Conservation (phyloP, 495 filamentous ascomycete species). For the Hypoxylon fuscum region DNA sequence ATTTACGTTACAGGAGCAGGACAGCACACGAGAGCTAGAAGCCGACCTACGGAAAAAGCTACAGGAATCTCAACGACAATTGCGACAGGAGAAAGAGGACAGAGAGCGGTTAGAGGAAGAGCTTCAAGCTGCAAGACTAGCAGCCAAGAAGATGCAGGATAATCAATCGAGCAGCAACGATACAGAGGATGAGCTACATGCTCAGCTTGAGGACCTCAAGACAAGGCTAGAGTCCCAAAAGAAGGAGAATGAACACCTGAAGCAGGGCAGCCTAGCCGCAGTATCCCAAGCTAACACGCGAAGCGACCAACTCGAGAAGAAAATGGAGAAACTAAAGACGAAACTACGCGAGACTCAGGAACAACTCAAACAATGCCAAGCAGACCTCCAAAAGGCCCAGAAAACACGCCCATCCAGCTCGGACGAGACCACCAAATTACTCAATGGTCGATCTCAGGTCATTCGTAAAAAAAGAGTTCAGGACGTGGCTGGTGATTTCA, state of each 20-base stretch:
- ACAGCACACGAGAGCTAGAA: conserved; percentile 39
- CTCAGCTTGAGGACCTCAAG: conserved; percentile 46
- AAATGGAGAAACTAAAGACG: conserved; percentile 69
- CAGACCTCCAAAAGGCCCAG: conserved; percentile 53
- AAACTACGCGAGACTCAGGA: conserved; percentile 74
- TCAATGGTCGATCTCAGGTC: conserved; percentile 39
- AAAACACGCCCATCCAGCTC: conserved; percentile 34
- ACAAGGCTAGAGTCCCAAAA: conserved; percentile 53
- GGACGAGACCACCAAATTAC: conserved; percentile 49
- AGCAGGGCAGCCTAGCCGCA: conserved; percentile 47
- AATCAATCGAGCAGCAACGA: conserved; percentile 11
- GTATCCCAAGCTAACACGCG: conserved; percentile 62
- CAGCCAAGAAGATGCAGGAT: conserved; percentile 52
- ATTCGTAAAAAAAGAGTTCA: conserved; percentile 46
- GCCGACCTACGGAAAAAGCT: conserved; percentile 45
- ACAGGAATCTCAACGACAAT: conserved; percentile 39
- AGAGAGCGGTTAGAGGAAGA: conserved; percentile 49
- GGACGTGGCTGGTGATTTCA: conserved; percentile 49
- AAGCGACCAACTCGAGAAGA: conserved; percentile 68
- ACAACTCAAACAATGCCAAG: conserved; percentile 68
- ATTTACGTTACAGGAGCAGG: conserved; percentile 35
- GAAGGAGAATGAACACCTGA: conserved; percentile 51
- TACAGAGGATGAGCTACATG: conserved; percentile 28
- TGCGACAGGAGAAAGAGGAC: conserved; percentile 49
- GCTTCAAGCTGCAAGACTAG: conserved; percentile 44